Conservation (phyloP, 148 eudicot genomes). For the Spergularia bocconei region DNA sequence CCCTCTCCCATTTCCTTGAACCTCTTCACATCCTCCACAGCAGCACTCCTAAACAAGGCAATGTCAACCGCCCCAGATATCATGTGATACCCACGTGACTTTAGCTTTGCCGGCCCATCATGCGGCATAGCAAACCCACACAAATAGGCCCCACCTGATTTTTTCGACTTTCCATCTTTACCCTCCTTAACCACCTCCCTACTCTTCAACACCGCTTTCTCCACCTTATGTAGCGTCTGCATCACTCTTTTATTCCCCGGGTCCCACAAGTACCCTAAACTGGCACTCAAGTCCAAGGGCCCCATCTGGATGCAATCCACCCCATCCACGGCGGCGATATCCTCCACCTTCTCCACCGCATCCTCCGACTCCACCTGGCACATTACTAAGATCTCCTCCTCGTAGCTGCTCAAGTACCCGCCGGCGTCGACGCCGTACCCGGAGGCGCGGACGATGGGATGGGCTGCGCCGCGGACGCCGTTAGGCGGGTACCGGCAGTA, state of each 20-base stretch:
- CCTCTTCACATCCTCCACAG: constrained; percentile 69
- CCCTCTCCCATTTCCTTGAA: constrained; percentile 36
- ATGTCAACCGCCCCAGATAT: constrained; percentile 76
- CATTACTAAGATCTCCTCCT: constrained; percentile 73
- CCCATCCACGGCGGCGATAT: constrained; percentile 83
- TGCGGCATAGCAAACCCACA: constrained; percentile 81
- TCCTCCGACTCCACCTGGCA: constrained; percentile 80
- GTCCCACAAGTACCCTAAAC: constrained; percentile 86
- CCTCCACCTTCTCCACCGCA: constrained; percentile 48
- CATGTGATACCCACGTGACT: constrained; percentile 79
- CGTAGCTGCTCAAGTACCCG: constrained; percentile 51
- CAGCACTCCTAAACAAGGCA: constrained; percentile 66
- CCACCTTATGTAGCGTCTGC: constrained; percentile 48
- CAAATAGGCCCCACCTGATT: constrained; percentile 48
- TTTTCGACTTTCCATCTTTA: neutral
- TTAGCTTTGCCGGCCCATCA: constrained; percentile 46
- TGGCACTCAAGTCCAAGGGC: constrained; percentile 85
- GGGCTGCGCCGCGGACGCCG: constrained; percentile 88
- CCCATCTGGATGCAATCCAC: constrained; percentile 89
- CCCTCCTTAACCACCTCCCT: neutral
- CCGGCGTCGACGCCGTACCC: constrained; percentile 65
- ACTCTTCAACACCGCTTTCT: constrained; percentile 48
- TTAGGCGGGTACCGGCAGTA: constrained; percentile 78
- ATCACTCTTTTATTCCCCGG: constrained; percentile 82
- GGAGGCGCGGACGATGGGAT: constrained; percentile 79